Base-by-base conservation (phyloP, 805 yeast genomes). In the Candida koratica region DNA sequence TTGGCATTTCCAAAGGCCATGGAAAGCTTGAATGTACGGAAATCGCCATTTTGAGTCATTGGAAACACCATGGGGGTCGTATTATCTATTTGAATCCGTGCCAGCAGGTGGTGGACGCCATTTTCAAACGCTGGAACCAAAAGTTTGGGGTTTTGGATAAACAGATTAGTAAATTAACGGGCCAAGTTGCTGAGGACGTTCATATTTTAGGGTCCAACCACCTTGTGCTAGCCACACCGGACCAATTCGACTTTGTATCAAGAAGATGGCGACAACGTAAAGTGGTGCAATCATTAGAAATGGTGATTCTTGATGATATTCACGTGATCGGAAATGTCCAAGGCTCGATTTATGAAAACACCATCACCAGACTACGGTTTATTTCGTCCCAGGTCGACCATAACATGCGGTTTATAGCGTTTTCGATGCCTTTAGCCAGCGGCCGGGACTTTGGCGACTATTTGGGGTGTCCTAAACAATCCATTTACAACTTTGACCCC, bases 241-340 rank as follows among this genome's bases (percentile, higher is more conserved):
- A 62, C 15, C 90, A 85, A 43, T 84, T 87, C 65, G 89, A 85
- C 42, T 45, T 64, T 4, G 49, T 88, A 1, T 75, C 95, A 0
- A 73, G 90, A 42, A 69, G 88, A 31, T 89, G 97, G 97, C 80
- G 80, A 46, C 83, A 79, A 44, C 69, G 94, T 38, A 77, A 75
- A 45, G 77, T 77, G 2, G 65, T 90, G 4, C 86, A 81, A 41
- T 53, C 74, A 0, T 74, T 90, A 19, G 87, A 78, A 30, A 54
- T 86, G 20, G 50, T 87, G 2, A 72, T 93, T 34, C 77, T 76
- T 25, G 96, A 86, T 55, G 87, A 86, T 50, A 59, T 75, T 12
- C 96, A 90, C 47, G 49, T 58, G 20, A 55, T 89, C 13, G 34
- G 37, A 10, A 58, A 59, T 45, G 13, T 46, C 1, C 53, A 51